Evolutionary conservation across 805 yeast genomes (phyloP), one percentile per base, ranked within the genome.

Genomic region (Kazachstania psychrophila): DNA sequence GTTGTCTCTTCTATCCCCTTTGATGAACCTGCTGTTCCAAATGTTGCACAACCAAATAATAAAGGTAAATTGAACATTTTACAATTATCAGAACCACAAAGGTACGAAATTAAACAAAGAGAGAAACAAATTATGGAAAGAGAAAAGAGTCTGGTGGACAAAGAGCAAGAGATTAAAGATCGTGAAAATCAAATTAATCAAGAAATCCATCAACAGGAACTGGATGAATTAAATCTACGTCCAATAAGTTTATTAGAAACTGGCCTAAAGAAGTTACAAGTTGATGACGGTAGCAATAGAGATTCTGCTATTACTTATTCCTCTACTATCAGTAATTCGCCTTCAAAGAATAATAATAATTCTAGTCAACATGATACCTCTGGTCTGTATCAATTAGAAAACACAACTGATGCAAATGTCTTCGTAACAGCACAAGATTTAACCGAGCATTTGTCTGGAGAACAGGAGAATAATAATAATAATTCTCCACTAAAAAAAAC

Each of bases 351-450:
- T 7, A 41, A 38, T 15, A 41, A 44, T 10, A 40, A 51, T 12
- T 51, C 56, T 28, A 46, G 43, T 20, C 31, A 14, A 18, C 4
- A 3, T 14, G 13, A 23, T 10, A 9, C 51, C 12, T 47, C 55
- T 3, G 50, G 50, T 12, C 8, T 54, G 31, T 54, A 54, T 31
- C 40, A 45, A 35, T 39, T 54, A 23, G 57, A 55, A n/a, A 47
- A 51, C 24, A 39, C 53, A 5, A 51, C 57, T 7, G 51, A 51
- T 29, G 49, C 46, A 6, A 46, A 44, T 27, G 51, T 38, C 6
- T 57, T 46, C 31, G 49, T 52, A 4, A 57, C 61, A 4, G 61
- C 61, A 2, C 48, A 50, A 25, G 60, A 26, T 48, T 52, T 28
- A 11, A 48, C 44, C 5, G 12, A 12, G 5, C 23, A 26, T 24